These are phyloP conservation scores for Hylodesmum podocarpum DNA, from an alignment of 306 rosid genomes.

Conservation along the genomic window DNA sequence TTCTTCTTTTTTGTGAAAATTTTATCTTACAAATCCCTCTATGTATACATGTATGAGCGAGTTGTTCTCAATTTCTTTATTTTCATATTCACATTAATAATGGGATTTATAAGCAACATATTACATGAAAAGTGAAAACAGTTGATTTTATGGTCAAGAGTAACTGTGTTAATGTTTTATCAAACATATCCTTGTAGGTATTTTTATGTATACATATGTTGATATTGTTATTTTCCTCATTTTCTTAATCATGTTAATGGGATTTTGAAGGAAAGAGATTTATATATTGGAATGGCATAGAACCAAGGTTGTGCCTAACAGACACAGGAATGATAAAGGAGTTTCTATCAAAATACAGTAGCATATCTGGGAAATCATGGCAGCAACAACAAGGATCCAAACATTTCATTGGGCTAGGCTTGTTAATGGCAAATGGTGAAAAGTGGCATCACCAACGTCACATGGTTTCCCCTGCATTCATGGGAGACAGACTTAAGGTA, in stretches of 20 bases:
- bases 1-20: too few relatives aligned
- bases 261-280: constrained; percentile 49
- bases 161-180: not conserved
- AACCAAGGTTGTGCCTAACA: constrained; percentile 60
- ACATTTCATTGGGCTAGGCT: constrained; percentile 58
- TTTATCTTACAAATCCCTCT: too few relatives aligned
- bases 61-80: not conserved
- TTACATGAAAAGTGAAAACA: not conserved
- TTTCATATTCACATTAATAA: not conserved
- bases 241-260: not conserved
- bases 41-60: not conserved
- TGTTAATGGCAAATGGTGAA: constrained; percentile 68
- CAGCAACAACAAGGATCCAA: constrained; percentile 62
- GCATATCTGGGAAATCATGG: constrained; percentile 56
- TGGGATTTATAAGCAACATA: not conserved
- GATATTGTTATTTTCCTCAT: too few relatives aligned
- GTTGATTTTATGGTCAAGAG: not conserved
- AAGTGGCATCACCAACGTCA: constrained; percentile 73
- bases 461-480: constrained; percentile 56
- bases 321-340: constrained; percentile 53
- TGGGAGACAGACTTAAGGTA: constrained; percentile 68
- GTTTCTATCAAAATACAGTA: constrained; percentile 43
- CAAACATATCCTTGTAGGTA: not conserved
- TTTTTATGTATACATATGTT: not conserved
- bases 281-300: constrained; percentile 59